Percentiles rank a stretch among this genome's conserved stretches.
Conservation (phyloP, 2,329 filamentous ascomycete genomes). For the Ampelomyces quisqualis region DNA sequence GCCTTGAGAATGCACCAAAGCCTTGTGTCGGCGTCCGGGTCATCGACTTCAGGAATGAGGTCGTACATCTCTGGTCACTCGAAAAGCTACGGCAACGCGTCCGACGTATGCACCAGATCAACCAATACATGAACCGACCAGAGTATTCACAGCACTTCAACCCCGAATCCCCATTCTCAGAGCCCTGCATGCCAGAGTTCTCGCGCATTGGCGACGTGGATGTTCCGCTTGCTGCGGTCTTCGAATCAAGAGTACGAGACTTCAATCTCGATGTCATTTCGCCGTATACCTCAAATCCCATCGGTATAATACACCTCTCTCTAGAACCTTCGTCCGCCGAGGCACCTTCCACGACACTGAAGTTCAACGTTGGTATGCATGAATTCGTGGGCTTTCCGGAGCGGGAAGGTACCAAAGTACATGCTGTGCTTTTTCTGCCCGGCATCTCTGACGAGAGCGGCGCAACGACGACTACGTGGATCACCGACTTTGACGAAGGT, state of each 20-base stretch:
- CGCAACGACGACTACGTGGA: conserved; percentile 93
- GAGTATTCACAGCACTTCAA: conserved; percentile 93
- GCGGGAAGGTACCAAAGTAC: conserved; percentile 90
- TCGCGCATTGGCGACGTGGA: conserved; percentile 91
- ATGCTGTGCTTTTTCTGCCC: conserved; percentile 94
- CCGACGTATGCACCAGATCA: conserved; percentile 91
- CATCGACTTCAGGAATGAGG: conserved; percentile 81
- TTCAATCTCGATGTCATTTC: conserved; percentile 88
- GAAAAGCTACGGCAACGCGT: conserved; percentile 88
- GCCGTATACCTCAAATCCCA: conserved; percentile 84
- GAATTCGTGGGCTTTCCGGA: conserved; percentile 93
- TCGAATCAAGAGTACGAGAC: conserved; percentile 91
- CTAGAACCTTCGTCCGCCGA: conserved; percentile 91
- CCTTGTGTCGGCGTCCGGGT: conserved; percentile 89
- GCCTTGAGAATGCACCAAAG: conserved; percentile 77
- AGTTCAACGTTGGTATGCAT: conserved; percentile 99
- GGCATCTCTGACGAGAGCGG: conserved; percentile 81
- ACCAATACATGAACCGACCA: conserved; percentile 92
- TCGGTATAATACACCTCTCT: conserved; percentile 87
- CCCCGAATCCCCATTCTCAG: conserved; percentile 88
- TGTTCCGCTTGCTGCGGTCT: conserved; percentile 88
- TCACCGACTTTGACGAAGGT: conserved; percentile 88
- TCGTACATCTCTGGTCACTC: conserved; percentile 91
- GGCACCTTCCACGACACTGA: conserved; percentile 86
- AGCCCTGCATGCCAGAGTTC: conserved; percentile 87